phyloP scores from a whole-genome alignment of 2,329 filamentous ascomycete species.

The Aspergillus hortae region DNA sequence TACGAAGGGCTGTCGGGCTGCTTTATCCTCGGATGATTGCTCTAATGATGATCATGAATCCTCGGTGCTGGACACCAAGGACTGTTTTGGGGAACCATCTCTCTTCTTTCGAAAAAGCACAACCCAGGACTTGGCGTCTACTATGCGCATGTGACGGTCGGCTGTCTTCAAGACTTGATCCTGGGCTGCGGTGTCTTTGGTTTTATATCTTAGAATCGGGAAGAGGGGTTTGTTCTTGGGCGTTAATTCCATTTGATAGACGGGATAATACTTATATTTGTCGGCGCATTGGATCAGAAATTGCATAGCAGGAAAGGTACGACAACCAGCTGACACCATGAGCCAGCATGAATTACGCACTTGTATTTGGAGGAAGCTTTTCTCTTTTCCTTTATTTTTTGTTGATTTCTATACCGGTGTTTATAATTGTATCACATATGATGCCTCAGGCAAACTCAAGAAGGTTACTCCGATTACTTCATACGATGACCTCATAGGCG shows the following conservation, averaged over 20 bases:
- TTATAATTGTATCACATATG: not conserved
- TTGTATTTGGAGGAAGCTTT: not conserved
- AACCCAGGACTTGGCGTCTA: not conserved
- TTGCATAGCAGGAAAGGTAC: not conserved
- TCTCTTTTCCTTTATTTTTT: not conserved
- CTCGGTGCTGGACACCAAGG: constrained; percentile 15
- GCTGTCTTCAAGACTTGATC: not conserved
- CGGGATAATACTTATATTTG: not conserved
- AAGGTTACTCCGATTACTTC: not conserved
- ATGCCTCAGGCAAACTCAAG: not conserved
- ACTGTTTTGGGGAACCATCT: constrained; percentile 9
- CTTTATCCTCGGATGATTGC: not conserved
- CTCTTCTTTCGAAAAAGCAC: constrained; percentile 3
- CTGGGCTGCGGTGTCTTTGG: not conserved
- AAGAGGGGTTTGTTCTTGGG: constrained; percentile 1
- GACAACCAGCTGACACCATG: not conserved
- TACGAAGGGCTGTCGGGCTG: not conserved
- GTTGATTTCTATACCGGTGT: not conserved
- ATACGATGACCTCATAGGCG: constrained; percentile 9
- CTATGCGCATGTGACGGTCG: no score
- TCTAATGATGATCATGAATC: constrained; percentile 1
- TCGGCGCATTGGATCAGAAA: not conserved
- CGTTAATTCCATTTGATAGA: not conserved
- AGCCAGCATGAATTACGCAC: not conserved
- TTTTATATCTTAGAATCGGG: not conserved